A percentile compares a stretch with the other conserved stretches of the same genome.
Conservation (phyloP, 139 green algal genomes). For the Coelastrella sp. region DNA sequence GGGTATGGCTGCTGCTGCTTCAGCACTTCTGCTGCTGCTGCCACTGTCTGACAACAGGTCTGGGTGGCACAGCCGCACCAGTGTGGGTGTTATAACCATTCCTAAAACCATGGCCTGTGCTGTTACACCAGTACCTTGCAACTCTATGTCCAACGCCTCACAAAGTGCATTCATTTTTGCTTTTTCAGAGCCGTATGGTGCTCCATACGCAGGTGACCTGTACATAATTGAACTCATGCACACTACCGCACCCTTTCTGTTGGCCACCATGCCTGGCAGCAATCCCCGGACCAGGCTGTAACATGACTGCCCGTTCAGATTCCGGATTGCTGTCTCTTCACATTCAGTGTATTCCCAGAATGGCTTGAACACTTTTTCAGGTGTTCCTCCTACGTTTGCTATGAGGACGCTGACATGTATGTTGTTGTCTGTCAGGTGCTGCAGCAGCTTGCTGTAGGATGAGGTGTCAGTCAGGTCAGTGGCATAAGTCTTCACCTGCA, state of each 20-base stretch:
- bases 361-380: neutral
- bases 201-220: neutral
- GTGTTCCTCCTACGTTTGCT: neutral
- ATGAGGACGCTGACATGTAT: slow-evolving; percentile 6
- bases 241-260: slow-evolving; percentile 15
- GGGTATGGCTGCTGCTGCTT: neutral
- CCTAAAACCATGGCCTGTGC: slow-evolving; percentile 32
- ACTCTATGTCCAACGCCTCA: neutral
- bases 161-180: slow-evolving; percentile 28
- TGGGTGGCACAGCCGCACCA: neutral
- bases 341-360: slow-evolving; percentile 1
- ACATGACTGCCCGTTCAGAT: slow-evolving; percentile 3
- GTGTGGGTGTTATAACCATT: neutral
- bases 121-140: neutral
- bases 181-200: slow-evolving; percentile 33
- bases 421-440: neutral
- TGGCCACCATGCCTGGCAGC: slow-evolving; percentile 10
- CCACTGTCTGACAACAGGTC: neutral
- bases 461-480: neutral
- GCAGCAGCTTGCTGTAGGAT: neutral
- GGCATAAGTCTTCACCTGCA: neutral
- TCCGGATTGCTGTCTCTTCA: neutral
- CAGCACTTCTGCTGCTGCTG: neutral
- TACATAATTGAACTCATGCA: slow-evolving; percentile 4
- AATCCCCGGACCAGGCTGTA: slow-evolving; percentile 6